A percentile compares a stretch with the other conserved stretches of the same genome.
These are phyloP conservation scores for Kluyveromyces wickerhamii DNA, from an alignment of 805 yeast species.

Conservation along the genomic window DNA sequence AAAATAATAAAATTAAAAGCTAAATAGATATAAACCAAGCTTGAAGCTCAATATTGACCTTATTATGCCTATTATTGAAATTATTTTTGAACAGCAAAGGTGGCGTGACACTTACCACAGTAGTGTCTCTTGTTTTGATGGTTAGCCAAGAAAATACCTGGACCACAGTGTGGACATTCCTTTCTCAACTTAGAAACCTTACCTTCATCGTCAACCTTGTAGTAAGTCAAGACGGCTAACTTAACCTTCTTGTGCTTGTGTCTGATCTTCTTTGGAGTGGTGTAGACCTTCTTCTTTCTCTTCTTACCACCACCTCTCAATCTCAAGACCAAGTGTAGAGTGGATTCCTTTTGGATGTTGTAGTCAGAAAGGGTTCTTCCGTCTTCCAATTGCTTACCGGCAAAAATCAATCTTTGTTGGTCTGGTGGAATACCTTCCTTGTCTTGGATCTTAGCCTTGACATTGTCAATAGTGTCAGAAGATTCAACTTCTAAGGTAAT, in stretches of 20 bases:
- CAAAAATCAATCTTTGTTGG: constrained; percentile 94
- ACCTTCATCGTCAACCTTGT: constrained; percentile 98
- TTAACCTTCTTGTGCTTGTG: constrained; percentile 99
- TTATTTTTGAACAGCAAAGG: constrained; percentile 38
- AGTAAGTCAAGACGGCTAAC: constrained; percentile 98
- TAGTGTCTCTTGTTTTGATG: constrained; percentile 95
- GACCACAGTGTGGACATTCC: constrained; percentile 97
- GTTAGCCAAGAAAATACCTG: constrained; percentile 99
- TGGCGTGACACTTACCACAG: constrained; percentile 99
- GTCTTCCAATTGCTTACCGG: constrained; percentile 95
- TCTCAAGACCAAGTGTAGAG: constrained; percentile 91
- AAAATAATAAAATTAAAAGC: too few species aligned
- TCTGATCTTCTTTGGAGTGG: constrained; percentile 99
- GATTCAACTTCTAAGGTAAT: constrained; percentile 98
- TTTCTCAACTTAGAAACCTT: constrained; percentile 97
- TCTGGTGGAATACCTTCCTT: constrained; percentile 98
- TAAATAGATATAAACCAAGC: too few species aligned
- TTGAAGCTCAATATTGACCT: too few species aligned
- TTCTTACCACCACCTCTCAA: constrained; percentile 99
- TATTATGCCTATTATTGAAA: too few species aligned
- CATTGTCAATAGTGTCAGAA: constrained; percentile 94
- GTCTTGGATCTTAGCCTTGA: constrained; percentile 94
- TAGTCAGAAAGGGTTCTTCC: constrained; percentile 95
- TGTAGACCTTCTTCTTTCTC: constrained; percentile 99
- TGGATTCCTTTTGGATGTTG: constrained; percentile 98